Base-by-base conservation (phyloP, 148 eudicot genomes). In the Polygonum maritimum region DNA sequence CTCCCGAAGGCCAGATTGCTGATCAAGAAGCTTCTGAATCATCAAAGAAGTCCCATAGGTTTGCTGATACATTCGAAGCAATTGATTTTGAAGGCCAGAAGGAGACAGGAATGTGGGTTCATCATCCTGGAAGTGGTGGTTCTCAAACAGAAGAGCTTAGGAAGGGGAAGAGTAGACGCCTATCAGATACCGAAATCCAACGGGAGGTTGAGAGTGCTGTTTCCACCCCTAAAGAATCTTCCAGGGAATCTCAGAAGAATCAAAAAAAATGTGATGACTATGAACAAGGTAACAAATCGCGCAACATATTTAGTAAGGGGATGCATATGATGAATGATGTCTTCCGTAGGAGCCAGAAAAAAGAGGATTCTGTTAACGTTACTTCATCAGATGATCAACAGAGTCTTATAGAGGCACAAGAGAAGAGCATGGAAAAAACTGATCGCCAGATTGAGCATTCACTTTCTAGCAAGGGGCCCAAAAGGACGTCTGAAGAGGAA, bases 41-140 rank as follows among this genome's bases (percentile, higher is more conserved):
- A 11, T 26, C 74, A 57, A 80, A 73, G 11, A 82, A 87, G 51
- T 74, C 84, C 26, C 77, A 54, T 60, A 86, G 76, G 76, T 74
- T 80, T 73, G 75, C 79, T 36, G 71, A 67, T 35, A 36, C 41
- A 63, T 94, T 83, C 79, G 97, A 90, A 76, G 80, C 93, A 22
- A 89, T 94, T 39, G 80, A 88, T 67, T 71, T 90, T 45, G 88
- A 90, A 81, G 98, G 97, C 39, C 89, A 86, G 74, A 75, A 78
- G 16, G 88, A 89, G 75, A 92, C 93, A 12, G 96, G 96, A 67
- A 83, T 94, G 77, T 92, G 97, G 97, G 88, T 92, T 51, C 95
- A 90, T 77, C 92, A 83, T 58, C 96, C 97, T 8, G 96, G 98
- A 71, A 83, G 94, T 67, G 94, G 88, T 69, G 85, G 86, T 77